Base-by-base conservation (phyloP, 805 yeast genomes). In the Metschnikowia noctiluminum region DNA sequence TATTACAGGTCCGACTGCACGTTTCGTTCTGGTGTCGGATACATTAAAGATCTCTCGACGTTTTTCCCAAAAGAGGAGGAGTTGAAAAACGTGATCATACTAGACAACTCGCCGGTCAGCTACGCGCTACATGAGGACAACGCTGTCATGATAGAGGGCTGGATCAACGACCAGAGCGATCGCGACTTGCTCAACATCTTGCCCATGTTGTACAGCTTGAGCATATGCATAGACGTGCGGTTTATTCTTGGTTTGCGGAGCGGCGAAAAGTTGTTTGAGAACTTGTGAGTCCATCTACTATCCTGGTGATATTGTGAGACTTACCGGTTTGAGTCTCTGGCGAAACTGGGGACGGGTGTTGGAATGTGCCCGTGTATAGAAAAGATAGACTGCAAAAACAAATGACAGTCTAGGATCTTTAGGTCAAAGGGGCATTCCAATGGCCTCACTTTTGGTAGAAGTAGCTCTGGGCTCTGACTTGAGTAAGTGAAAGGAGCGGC, bases 121-220 rank as follows among this genome's bases (percentile, higher is more conserved):
- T 94, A 88, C 64, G 84, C 89, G 13, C 69, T 81, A 64, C 91
- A 92, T 64, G 88, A 83, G 50, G 84, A 84, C 56, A 94, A 94
- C 61, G 99, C 96, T 1, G 85, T 94, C 21, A 83, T 86, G 70
- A 89, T 94, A 7, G 97, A 91, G 68, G 98, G 99, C 40, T 94
- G 99, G 99, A 89, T 94, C 53, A 89, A 87, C 62, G 99, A 94
- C 66, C 96, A 95, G n/a, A 80, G 85, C 35, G 99, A 94, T 62
- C 73, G 84, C 21, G 96, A 89, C 60, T 70, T 94, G 50, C 71
- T 94, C 66, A 84, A 89, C 58, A 68, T 94, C 45, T 65, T 94
- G 38, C 98, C 99, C 1, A 69, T 94, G 61, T 69, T 89, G 38
- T 79, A 83, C 59, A 84, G 92, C 28, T 68, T 94, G 59, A 76